Evolutionary conservation across 495 filamentous ascomycete species (phyloP), one percentile per base, ranked within the genome.

Genomic region (Penicillium turbatum): DNA sequence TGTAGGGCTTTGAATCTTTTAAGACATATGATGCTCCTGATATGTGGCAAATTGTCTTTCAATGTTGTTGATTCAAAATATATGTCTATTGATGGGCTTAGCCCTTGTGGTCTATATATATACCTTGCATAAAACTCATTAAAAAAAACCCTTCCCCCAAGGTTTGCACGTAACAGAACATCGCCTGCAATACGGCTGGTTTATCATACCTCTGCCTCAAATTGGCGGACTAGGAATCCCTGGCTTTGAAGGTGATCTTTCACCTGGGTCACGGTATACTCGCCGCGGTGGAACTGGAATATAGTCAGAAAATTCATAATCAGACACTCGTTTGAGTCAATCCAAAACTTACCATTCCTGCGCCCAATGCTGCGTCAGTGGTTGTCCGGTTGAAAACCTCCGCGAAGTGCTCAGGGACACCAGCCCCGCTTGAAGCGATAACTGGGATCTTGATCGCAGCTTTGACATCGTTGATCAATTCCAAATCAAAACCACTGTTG

Each of bases 211-310:
- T 72, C 66, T 15, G 75, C 64, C 60, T 95, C 90, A 64, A 85
- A 87, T 53, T 82, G 77, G 53, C 93, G 79, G 13, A 97, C 86
- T 48, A 90, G 66, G 45, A 96, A 74, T 2, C 86, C 86, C 61
- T 82, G 81, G 21, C 78, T 68, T n/a, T 77, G 77, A 35, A 97
- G 65, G 60, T 86, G 79, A 53, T 91, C 83, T 68, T 97, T 98
- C n/a, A 98, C 93, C 56, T 97, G 83, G 64, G 84, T 83, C 8
- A 98, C 92, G 1, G 92, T 96, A 66, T 91, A 97, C 72, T 98
- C 92, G 26, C 86, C 88, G 27, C 95, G 79, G 72, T 98, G 93
- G 67, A 98, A 98, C 84, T 87, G 57, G 17, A 49, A 10, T 27
- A 32, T 42, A 16, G 58, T 68, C 49, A 70, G 55, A 41, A 26